These are phyloP conservation scores for Aegilops sharonensis DNA, from an alignment of 176 grass and related monocot genomes.

Conservation along the genomic window DNA sequence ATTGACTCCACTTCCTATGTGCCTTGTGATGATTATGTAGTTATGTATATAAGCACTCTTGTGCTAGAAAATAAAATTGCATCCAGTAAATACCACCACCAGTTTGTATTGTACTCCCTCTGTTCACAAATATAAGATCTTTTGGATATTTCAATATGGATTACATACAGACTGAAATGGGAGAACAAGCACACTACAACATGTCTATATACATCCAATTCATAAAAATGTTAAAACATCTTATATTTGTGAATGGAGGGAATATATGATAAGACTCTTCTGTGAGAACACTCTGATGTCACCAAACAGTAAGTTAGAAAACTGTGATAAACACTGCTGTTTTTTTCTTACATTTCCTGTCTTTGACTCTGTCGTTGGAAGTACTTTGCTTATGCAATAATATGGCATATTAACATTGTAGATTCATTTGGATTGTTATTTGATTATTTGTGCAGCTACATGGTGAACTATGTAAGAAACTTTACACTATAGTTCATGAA, in stretches of 20 bases:
- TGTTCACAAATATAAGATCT: too few species aligned
- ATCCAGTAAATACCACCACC: not conserved
- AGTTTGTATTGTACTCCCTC: not conserved
- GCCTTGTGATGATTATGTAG: not conserved
- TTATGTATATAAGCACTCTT: not conserved
- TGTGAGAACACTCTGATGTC: not conserved
- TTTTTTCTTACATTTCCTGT: not conserved
- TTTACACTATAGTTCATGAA: slow-evolving; percentile 54
- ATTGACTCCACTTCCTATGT: not conserved
- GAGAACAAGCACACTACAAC: too few species aligned
- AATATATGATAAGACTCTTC: slow-evolving; percentile 6
- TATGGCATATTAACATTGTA: slow-evolving; percentile 11
- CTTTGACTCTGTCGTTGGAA: not conserved
- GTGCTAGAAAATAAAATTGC: not conserved
- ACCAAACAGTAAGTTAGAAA: slow-evolving; percentile 1
- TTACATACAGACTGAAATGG: too few species aligned
- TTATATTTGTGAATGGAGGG: not conserved
- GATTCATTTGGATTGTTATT: slow-evolving; percentile 23
- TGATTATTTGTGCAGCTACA: slow-evolving; percentile 62
- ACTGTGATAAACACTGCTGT: not conserved
- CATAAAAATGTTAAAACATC: too few species aligned
- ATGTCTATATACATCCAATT: too few species aligned
- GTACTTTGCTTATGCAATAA: not conserved
- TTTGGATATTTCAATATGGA: too few species aligned
- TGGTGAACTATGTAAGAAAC: slow-evolving; percentile 70